Evolutionary conservation across 1,284 basidiomycete genomes (phyloP), one percentile per base, ranked within the genome.

Genomic region (Ceratobasidium sp.): DNA sequence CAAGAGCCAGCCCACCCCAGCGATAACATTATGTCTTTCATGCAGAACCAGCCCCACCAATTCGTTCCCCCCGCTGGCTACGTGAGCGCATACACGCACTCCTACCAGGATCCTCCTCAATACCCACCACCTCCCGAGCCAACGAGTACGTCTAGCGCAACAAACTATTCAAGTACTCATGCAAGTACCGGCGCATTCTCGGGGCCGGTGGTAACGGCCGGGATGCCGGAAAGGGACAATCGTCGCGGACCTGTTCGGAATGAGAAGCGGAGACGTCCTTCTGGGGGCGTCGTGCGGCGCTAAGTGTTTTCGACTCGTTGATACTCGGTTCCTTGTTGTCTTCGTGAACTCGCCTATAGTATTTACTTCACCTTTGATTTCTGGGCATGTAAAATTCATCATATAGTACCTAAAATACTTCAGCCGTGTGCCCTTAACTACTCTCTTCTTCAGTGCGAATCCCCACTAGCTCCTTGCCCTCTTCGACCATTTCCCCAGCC

Each of bases 401-500:
- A 57, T 40, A 5, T 4, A 62, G 19, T 43, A 17, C 17, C 1
- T 62, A n/a, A 13, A 4, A 13, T 7, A 46, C n/a, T 22, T 3
- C 40, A n/a, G 40, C 9, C 34, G 22, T n/a, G 22, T 3, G 43
- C 37, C 15, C 1, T 65, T 40, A 65, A 29, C 49, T 29, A 25
- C 22, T 59, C 4, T 13, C n/a, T 2, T 56, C 70, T 37, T 61
- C 34, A n/a, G 43, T 40, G 11, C 46, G 70, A 62, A 73, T 80
- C 69, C 49, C 66, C 59, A 97, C 91, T 78, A 97, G 83, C 81
- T 93, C 91, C 80, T 86, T 86, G 0, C 95, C 95, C 83, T 98
- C 96, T 80, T 94, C 91, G 1, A 97, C 94, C 90, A 96, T 94
- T 82, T 94, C 91, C 5, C 94, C 95, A 80, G 92, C 92, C 82